Evolutionary conservation across 2,329 filamentous ascomycete species (phyloP).

Genomic region (Colletotrichum chlorophyti): DNA sequence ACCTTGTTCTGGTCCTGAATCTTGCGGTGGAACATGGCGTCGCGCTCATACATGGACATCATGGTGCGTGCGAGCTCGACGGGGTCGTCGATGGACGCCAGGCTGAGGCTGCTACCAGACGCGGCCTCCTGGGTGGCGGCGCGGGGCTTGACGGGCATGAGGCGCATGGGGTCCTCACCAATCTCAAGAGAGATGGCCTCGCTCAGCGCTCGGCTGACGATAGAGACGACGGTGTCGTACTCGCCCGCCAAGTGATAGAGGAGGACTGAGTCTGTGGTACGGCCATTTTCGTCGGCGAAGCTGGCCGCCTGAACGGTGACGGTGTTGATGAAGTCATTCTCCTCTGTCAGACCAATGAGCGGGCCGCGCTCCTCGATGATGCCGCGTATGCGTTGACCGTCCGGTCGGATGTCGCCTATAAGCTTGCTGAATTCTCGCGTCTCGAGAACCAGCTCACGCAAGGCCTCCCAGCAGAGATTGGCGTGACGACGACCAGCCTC

Average conservation of each 20-base stretch:
- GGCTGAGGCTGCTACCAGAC: constrained; percentile 62
- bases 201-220: constrained; percentile 88
- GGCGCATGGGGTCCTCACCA: constrained; percentile 78
- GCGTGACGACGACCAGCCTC: constrained; percentile 79
- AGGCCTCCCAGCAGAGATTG: constrained; percentile 86
- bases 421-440: constrained; percentile 94
- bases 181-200: constrained; percentile 88
- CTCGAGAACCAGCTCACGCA: constrained; percentile 95
- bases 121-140: constrained; percentile 47
- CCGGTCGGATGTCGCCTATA: constrained; percentile 86
- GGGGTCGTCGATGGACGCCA: constrained; percentile 66
- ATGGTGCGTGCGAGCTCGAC: constrained; percentile 66
- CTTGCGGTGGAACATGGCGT: constrained; percentile 65
- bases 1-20: constrained; percentile 64
- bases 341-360: constrained; percentile 80
- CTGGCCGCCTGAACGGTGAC: constrained; percentile 92
- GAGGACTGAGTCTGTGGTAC: constrained; percentile 91
- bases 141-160: constrained; percentile 82
- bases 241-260: constrained; percentile 94
- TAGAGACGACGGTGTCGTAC: constrained; percentile 90
- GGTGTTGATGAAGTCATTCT: constrained; percentile 86
- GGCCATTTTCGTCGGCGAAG: constrained; percentile 91
- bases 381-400: constrained; percentile 85
- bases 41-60: constrained; percentile 68
- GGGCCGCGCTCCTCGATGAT: constrained; percentile 85